Evolutionary conservation across 1,284 basidiomycete genomes (phyloP), one percentile per base, ranked within the genome.

Genomic region (Coriolopsis trogii): DNA sequence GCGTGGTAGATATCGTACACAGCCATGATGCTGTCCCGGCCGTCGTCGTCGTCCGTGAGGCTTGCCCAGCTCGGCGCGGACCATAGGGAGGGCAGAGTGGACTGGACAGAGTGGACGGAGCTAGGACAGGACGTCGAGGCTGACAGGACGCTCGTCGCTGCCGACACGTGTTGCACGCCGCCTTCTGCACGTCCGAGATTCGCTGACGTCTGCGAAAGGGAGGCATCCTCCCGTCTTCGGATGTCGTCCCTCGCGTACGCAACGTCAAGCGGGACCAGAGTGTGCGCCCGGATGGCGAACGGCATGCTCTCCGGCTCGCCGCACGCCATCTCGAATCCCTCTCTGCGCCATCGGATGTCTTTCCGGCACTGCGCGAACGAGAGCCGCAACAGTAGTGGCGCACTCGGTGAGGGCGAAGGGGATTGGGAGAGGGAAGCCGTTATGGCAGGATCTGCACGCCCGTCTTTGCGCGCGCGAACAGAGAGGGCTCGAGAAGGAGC

Each of bases 231-330:
- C 6, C 62, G 36, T 21, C 60, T 42, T 15, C 60, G 42, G 40
- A 63, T 62, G 42, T 63, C 62, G 16, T 60, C 54, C 30, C 62
- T 42, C 4, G 51, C 46, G 33, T 46, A 51, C 5, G 62, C 62
- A 10, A 59, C 44, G 21, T 53, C 43, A n/a, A 63, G 55, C 10
- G 56, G 55, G 21, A 63, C 53, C 6, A 62, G 51, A 3, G 39
- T 51, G 3, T 52, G 53, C 6, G 49, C 37, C 15, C 52, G 50
- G 26, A 55, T 16, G 8, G 57, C 54, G 40, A 57, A 54, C 0
- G 60, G 53, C 3, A 33, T 53, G 25, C n/a, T 21, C 10, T 51
- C 46, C 1, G n/a, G 13, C 25, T 44, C 38, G n/a, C 49, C 47
- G 10, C 33, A 20, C 13, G 33, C 15, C 57, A 58, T 62, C 46